Base-by-base conservation (phyloP, 257 asterid species). In the Nicotiana undulata region DNA sequence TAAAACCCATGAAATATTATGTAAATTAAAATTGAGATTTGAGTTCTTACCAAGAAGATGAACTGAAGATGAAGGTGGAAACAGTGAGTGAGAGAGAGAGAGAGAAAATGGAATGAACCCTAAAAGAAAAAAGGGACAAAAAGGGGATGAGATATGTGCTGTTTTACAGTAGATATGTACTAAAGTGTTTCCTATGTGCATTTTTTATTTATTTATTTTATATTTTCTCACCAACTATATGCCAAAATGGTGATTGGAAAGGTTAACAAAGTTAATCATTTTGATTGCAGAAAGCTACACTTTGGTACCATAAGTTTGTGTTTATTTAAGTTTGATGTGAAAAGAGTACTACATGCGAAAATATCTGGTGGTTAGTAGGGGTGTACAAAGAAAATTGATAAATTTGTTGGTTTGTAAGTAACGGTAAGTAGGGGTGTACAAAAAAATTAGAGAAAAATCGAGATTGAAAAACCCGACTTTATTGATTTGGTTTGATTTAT, bases 21-120 rank as follows among this genome's bases (percentile, higher is more conserved):
- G 0, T 15, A 72, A 72, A 68, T 8, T 40, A 68, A 22, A 72
- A 44, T 65, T 32, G 31, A 29, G 55, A 44, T 6, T 40, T 44
- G 60, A 40, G 24, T 72, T 53, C 78, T 72, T 72, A 72, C 78
- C 78, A 72, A 70, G 78, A 72, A 72, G 78, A 72, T 46, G 77
- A 37, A 9, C 44, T 6, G 44, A 37, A 37, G 44, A 7, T 40
- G 46, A 49, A 49, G 55, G 55, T 37, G 46, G 4, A 49, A 10
- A 49, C 55, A 49, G 55, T 49, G 55, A 49, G 17, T 3, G 55
- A 1, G 16, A 13, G 55, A 37, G 44, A 32, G 34, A 18, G 28
- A 31, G 49, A 66, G 52, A 10, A 9, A 56, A 67, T 11, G 22
- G 29, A 72, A 46, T 22, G 59, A 46, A 72, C 60, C 77, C 77